Conservation (phyloP, 2,329 filamentous ascomycete genomes). For the Juglanconis sp. region DNA sequence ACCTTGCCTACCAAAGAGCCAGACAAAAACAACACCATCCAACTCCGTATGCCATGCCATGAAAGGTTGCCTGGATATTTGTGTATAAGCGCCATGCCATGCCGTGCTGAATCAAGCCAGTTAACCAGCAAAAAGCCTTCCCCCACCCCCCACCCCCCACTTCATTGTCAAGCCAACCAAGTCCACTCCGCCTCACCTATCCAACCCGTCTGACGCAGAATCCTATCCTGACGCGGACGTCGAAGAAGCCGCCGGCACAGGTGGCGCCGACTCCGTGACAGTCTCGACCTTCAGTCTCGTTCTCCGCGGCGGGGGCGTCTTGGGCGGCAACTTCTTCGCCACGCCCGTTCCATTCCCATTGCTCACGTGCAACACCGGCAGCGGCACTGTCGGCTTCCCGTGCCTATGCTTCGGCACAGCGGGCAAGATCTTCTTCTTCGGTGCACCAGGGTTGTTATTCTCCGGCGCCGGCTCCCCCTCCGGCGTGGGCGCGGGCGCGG, state of each 20-base stretch:
- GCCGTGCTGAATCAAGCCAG: not conserved
- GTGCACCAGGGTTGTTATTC: conserved; percentile 22
- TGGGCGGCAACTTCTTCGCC: conserved; percentile 16
- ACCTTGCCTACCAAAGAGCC: not conserved
- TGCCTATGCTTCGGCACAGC: conserved; percentile 56
- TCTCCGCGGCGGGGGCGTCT: conserved; percentile 18
- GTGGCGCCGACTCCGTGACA: conserved; percentile 1
- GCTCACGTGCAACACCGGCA: conserved; percentile 9
- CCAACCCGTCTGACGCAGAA: not conserved
- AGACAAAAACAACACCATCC: not conserved
- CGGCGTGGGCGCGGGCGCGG: conserved; percentile 17
- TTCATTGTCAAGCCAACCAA: not conserved
- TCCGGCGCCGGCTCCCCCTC: conserved; percentile 14
- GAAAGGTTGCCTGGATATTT: not conserved
- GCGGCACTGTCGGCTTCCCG: conserved; percentile 39
- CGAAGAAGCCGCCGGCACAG: conserved; percentile 1
- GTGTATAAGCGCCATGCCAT: not conserved
- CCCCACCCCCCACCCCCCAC: too few species aligned
- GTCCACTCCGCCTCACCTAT: not conserved
- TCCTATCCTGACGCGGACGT: not conserved
- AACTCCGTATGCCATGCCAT: not conserved
- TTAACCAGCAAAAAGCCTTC: not conserved
- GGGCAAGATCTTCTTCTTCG: conserved; percentile 50
- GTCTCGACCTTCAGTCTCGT: conserved; percentile 16
- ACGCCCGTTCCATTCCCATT: not conserved